Base-by-base conservation (phyloP, 768 basidiomycete genomes). In the Boletellus sp. region DNA sequence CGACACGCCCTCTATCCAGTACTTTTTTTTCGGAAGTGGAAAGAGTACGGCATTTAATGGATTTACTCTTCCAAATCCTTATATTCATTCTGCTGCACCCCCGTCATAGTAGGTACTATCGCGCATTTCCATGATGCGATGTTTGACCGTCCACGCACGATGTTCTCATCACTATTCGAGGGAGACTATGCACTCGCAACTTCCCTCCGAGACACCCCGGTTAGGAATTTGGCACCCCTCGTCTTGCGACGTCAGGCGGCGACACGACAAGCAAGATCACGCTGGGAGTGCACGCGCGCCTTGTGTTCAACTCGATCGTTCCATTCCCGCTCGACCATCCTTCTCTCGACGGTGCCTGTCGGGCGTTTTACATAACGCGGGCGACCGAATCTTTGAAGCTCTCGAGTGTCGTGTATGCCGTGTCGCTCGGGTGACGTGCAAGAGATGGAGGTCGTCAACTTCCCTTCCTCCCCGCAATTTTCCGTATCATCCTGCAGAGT, bases 1-100 rank as follows among this genome's bases (percentile, higher is more conserved):
- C 55, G 17, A 60, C 61, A 2, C 58, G 63, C 47, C 24, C 63
- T 1, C 23, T 64, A 5, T 44, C 55, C 9, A 16, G 32, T 31
- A 53, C 55, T 1, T 37, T 45, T 26, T 45, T 10, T 11, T 7
- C 20, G 11, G 19, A 3, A 2, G 24, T 3, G 53, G 51, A 13
- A 54, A 48, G 50, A 12, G 5, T 13, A 53, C 58, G 3, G 24
- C 33, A 23, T 19, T 62, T 17, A 38, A 52, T n/a, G 61, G 55
- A 1, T 64, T 54, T 11, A 1, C 42, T 9, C 39, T 63, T n/a
- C 49, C 38, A 24, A 32, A 43, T 15, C 8, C 43, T 11, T 15
- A 12, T 9, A 4, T 17, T 12, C 3, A 0, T 22, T 17, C n/a
- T 5, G 36, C 6, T 24, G 3, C n/a, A 19, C 54, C 3, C 34